These are phyloP conservation scores for Durusdinium trenchii DNA, from an alignment of 73 alveolate species.

Conservation along the genomic window DNA sequence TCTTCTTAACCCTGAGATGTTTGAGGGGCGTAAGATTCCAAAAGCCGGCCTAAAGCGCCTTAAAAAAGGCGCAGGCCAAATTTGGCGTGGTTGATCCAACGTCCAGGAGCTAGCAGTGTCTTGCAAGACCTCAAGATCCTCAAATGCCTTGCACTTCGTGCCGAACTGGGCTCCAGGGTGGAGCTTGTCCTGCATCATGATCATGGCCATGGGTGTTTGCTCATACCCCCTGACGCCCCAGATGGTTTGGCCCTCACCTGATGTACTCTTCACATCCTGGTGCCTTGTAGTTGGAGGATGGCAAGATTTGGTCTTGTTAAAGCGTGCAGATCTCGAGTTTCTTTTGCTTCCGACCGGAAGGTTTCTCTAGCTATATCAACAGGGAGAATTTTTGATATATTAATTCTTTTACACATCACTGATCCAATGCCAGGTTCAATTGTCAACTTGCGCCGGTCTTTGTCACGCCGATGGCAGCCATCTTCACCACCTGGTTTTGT, in stretches of 20 bases:
- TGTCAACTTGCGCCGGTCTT: not conserved
- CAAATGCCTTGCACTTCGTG: not conserved
- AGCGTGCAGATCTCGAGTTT: no score
- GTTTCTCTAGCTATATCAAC: no score
- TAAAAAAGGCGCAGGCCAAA: no score
- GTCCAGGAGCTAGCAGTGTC: conserved; percentile 16
- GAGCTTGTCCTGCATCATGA: conserved; percentile 23
- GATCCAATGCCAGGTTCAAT: conserved; percentile 3
- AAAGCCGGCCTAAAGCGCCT: no score
- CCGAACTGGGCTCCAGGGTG: conserved; percentile 50
- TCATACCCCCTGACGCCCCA: not conserved
- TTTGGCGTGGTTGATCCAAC: no score
- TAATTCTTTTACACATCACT: no score
- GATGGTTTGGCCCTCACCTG: conserved; percentile 6
- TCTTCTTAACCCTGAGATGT: no score
- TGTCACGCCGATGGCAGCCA: not conserved
- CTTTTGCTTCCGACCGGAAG: no score
- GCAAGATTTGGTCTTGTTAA: no score
- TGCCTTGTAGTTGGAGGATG: no score
- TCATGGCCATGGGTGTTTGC: not conserved
- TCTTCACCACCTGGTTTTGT: conserved; percentile 29
- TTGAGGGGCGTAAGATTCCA: no score
- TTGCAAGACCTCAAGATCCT: conserved; percentile 5
- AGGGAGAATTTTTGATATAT: no score
- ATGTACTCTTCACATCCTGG: not conserved